Evolutionary conservation across 164 flowering plant genomes (phyloP), one percentile per base, ranked within the genome.

Genomic region (Kalanchoe fedtschenkoi): DNA sequence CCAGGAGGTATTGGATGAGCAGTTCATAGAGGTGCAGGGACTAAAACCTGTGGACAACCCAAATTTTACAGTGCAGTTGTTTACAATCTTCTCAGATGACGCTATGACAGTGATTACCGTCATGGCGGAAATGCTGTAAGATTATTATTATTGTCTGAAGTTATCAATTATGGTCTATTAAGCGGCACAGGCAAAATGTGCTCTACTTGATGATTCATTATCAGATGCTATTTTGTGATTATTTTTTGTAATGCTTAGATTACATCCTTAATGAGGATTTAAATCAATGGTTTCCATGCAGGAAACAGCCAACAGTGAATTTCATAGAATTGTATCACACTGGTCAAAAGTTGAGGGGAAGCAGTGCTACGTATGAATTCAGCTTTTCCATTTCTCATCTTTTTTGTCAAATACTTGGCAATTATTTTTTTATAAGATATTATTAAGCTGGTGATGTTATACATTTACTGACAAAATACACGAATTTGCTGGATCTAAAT

Each of bases 1-100:
- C 1, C 54, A 51, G 56, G 56, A 51, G 56, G 56, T 51, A 32
- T 26, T 51, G 32, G 56, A 51, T 51, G 56, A 51, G 30, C 56
- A 51, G 32, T 51, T 51, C 32, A 28, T 51, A 24, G 17, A 51
- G 17, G 21, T 51, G 16, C 56, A 51, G 4, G 26, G 17, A 32
- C 9, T 51, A 32, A 51, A 51, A 51, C 24, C 24, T 26, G 33
- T 24, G 32, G 26, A 6, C 32, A 51, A 51, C 56, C 56, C 56
- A 6, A 51, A 51, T 51, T 26, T 51, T 1, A 32, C 26, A 0
- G 32, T 51, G 17, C 24, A 26, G 17, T 24, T 51, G 56, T 30
- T 26, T 24, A 24, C 56, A 51, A 32, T 26, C 13, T 51, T 51
- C 32, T 51, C 26, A 5, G 26, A 32, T 30, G 56, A 51, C 32